Conservation (phyloP, 441 rosid species). For the Arabidopsis hybrid region DNA sequence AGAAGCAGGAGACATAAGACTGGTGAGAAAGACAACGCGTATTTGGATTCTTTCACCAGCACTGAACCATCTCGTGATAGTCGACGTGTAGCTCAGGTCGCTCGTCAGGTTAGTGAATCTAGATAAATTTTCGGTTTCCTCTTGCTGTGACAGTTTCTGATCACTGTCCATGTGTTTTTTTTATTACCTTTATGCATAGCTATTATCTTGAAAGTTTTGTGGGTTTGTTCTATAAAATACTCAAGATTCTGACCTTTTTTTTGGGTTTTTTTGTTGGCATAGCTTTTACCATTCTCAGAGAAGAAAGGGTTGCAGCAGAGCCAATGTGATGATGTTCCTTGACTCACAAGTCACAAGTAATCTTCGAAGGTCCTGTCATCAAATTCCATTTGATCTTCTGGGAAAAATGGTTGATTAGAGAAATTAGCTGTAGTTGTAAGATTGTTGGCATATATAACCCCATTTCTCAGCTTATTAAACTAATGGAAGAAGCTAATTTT, state of each 20-base stretch:
- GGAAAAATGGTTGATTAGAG: constrained; percentile 23
- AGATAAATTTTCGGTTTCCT: neutral
- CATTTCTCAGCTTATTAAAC: constrained; percentile 28
- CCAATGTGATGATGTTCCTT: constrained; percentile 43
- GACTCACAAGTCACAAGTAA: constrained; percentile 19
- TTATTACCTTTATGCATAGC: neutral
- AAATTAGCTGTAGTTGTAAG: constrained; percentile 25
- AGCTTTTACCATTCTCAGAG: constrained; percentile 77
- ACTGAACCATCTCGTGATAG: constrained; percentile 62
- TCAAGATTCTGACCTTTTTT: constrained; percentile 8
- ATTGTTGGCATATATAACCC: constrained; percentile 5
- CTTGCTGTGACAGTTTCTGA: neutral
- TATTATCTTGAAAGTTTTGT: neutral
- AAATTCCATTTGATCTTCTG: neutral
- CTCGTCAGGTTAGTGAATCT: constrained; percentile 40
- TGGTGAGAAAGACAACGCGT: constrained; percentile 49
- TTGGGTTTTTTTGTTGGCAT: constrained; percentile 24
- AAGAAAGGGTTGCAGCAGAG: constrained; percentile 50
- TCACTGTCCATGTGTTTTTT: neutral
- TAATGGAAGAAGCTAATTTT: constrained; percentile 32
- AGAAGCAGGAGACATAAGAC: constrained; percentile 47
- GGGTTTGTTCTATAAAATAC: neutral
- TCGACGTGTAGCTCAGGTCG: constrained; percentile 50
- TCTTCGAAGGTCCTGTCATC: neutral
- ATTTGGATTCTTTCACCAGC: constrained; percentile 50